These are phyloP conservation scores for Balansia obtecta DNA, from an alignment of 2,329 filamentous ascomycete species.

Conservation along the genomic window DNA sequence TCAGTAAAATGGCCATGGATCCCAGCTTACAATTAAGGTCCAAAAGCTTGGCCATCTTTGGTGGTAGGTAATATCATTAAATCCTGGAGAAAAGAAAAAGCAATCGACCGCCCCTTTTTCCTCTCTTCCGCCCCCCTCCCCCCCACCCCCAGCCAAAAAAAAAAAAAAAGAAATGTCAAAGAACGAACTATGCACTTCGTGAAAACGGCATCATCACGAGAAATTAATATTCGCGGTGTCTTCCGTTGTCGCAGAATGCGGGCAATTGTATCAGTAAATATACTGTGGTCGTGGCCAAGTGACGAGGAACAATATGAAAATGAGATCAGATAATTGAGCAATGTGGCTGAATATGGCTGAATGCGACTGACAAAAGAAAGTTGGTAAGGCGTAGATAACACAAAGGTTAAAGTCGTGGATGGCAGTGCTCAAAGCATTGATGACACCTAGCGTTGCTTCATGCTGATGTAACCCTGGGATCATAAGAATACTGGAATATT, in stretches of 20 bases:
- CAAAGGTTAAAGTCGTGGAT: not conserved
- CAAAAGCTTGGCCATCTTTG: not conserved
- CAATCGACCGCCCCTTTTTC: no score
- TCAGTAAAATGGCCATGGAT: not conserved
- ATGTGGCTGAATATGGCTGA: not conserved
- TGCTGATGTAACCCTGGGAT: slow-evolving; percentile 3
- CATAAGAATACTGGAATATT: slow-evolving; percentile 5
- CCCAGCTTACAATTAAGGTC: not conserved
- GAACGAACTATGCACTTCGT: not conserved
- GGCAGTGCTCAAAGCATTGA: not conserved
- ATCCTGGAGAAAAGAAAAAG: not conserved
- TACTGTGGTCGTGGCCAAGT: not conserved
- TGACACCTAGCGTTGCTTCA: not conserved
- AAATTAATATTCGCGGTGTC: not conserved
- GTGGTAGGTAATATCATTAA: not conserved
- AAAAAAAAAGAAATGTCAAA: not conserved
- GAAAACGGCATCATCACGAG: not conserved
- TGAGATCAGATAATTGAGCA: not conserved
- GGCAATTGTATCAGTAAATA: not conserved
- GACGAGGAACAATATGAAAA: not conserved
- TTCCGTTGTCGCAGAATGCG: not conserved
- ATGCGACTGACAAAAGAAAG: not conserved
- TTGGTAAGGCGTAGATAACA: not conserved
- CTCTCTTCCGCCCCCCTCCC: no score
- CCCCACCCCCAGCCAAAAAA: not conserved